These are phyloP conservation scores for Trichomonascus vanleenenianus DNA, from an alignment of 805 yeast species.

Conservation along the genomic window DNA sequence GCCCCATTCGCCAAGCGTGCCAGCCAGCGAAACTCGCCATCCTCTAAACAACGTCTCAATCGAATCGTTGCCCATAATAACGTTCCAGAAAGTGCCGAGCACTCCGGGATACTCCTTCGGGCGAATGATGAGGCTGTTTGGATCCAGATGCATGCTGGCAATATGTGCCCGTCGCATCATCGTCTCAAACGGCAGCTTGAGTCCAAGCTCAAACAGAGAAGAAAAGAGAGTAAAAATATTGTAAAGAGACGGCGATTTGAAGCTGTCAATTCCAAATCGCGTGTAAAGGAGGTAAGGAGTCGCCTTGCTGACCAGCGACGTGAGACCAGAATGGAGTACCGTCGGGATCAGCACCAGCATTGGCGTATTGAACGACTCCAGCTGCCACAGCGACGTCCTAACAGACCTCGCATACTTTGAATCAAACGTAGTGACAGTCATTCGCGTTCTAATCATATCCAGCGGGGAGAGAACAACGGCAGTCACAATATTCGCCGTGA, in stretches of 20 bases:
- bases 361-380: slow-evolving; percentile 50
- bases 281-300: slow-evolving; percentile 59
- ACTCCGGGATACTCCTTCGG: slow-evolving; percentile 51
- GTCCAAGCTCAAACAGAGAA: slow-evolving; percentile 59
- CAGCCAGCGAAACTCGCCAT: slow-evolving; percentile 81
- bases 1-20: slow-evolving; percentile 80
- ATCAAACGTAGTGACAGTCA: slow-evolving; percentile 62
- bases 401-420: slow-evolving; percentile 49
- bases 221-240: slow-evolving; percentile 51
- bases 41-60: slow-evolving; percentile 64
- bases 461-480: slow-evolving; percentile 71
- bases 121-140: slow-evolving; percentile 43
- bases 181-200: slow-evolving; percentile 83
- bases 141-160: slow-evolving; percentile 36
- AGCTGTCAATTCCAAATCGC: slow-evolving; percentile 57
- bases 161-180: slow-evolving; percentile 78
- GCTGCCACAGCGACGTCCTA: slow-evolving; percentile 51
- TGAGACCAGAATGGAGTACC: slow-evolving; percentile 51
- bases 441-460: slow-evolving; percentile 69
- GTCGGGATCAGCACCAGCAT: slow-evolving; percentile 58
- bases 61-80: slow-evolving; percentile 37
- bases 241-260: slow-evolving; percentile 52
- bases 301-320: slow-evolving; percentile 53
- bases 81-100: slow-evolving; percentile 44
- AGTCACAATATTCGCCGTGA: slow-evolving; percentile 65